Base-by-base conservation (phyloP, 1,284 basidiomycete species). In the Trichosporon sp. region DNA sequence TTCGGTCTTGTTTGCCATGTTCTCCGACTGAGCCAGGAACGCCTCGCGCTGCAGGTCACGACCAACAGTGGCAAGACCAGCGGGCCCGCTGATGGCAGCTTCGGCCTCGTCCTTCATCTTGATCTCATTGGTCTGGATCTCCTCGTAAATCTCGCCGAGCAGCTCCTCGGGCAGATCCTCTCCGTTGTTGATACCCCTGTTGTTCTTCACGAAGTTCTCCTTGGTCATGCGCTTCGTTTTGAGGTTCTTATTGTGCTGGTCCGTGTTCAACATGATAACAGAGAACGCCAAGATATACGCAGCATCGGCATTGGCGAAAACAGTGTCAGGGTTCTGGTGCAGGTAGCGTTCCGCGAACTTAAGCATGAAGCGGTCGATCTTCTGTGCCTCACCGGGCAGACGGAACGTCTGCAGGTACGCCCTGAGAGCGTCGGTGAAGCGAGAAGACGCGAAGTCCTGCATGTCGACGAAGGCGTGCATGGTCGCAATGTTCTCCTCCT, bases 351-450 rank as follows among this genome's bases (percentile, higher is more conserved):
- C 95, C 4, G 96, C 95, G 79, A 97, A 98, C 83, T 98, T 98
- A 71, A 98, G 89, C 93, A 98, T 96, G 85, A 90, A 98, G n/a
- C 96, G 90, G 87, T 98, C 96, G 76, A 98, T 98, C 86, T 98
- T 98, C 84, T 98, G 96, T 0, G 94, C 87, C 84, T 98, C 96
- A 65, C 96, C 96, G 2, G 96, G 96, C 31, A 98, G 88, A 70
- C 96, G 91, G 88, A 98, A 98, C 0, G 94, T 89, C 83, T 98
- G 96, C 43, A 98, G 85, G 85, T 96, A 97, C 70, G 89, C 82
- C 59, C 96, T 89, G 64, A 98, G 85, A 0, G 95, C 94, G 78
- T 95, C 92, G 56, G 95, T 91, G 80, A 98, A 98, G 14, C 87
- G 85, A 75, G 91, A 85, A 72, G 90, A 89, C 65, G 88, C 89